These are phyloP conservation scores for Geosmithia flava DNA, from an alignment of 2,329 filamentous ascomycete genomes.

Conservation along the genomic window DNA sequence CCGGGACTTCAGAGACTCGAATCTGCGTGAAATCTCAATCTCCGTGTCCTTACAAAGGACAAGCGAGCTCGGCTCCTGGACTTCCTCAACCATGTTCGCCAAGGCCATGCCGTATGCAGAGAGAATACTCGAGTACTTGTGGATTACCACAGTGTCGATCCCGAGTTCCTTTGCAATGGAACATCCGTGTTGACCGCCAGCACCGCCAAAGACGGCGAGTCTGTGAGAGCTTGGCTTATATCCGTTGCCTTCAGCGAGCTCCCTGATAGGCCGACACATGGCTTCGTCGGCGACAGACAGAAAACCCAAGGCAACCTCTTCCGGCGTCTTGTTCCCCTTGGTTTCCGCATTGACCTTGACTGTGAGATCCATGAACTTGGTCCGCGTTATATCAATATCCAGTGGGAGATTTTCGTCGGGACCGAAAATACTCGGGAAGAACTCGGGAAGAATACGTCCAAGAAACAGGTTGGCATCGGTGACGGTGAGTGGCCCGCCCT, in stretches of 20 bases:
- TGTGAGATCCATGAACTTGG: constrained; percentile 62
- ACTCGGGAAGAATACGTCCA: constrained; percentile 72
- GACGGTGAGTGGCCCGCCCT: constrained; percentile 76
- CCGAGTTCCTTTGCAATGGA: constrained; percentile 73
- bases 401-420: no score
- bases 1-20: neutral
- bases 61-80: constrained; percentile 61
- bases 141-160: constrained; percentile 73
- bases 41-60: constrained; percentile 43
- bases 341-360: constrained; percentile 63
- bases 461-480: constrained; percentile 84
- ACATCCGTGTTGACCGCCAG: constrained; percentile 65
- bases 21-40: constrained; percentile 12
- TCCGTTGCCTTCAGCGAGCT: constrained; percentile 81
- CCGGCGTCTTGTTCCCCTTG: no score
- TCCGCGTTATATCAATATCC: constrained; percentile 62
- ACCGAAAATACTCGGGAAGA: constrained; percentile 89
- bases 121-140: constrained; percentile 77
- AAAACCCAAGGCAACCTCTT: constrained; percentile 38
- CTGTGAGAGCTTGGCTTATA: constrained; percentile 83
- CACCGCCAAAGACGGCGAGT: constrained; percentile 82
- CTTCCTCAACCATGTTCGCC: constrained; percentile 84
- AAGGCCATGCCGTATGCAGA: constrained; percentile 89
- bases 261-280: constrained; percentile 83
- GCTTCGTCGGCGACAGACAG: constrained; percentile 82